Conservation (phyloP, 306 rosid species). For the Morella rubra region DNA sequence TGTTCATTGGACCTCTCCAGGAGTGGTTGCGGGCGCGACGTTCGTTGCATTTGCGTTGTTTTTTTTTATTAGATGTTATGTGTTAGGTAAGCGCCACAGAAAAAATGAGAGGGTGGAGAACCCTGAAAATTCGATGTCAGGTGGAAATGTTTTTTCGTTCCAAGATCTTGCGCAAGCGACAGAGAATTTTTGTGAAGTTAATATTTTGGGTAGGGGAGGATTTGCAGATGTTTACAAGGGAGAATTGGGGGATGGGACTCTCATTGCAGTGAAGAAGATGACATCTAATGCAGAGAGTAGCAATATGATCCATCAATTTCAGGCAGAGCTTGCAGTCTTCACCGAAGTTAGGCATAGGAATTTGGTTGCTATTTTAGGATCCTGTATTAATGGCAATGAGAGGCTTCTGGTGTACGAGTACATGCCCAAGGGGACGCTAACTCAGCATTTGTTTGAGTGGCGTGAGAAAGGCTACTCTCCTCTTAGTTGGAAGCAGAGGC, state of each 20-base stretch:
- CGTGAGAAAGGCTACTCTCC: slow-evolving; percentile 53
- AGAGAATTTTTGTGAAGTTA: slow-evolving; percentile 61
- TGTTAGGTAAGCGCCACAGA: slow-evolving; percentile 40
- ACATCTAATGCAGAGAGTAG: slow-evolving; percentile 52
- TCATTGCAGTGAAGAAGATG: slow-evolving; percentile 88
- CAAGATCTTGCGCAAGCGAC: slow-evolving; percentile 69
- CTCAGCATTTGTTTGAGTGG: slow-evolving; percentile 77
- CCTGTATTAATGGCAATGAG: slow-evolving; percentile 79
- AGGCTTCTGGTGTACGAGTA: slow-evolving; percentile 84
- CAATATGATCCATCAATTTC: slow-evolving; percentile 73
- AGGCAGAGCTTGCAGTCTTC: slow-evolving; percentile 79
- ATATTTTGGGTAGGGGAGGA: slow-evolving; percentile 87
- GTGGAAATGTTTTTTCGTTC: slow-evolving; percentile 75
- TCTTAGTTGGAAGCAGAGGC: slow-evolving; percentile 82
- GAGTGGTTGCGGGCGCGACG: slow-evolving; percentile 62
- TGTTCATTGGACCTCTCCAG: slow-evolving; percentile 35
- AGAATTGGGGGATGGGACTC: slow-evolving; percentile 75
- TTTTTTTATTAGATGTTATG: slow-evolving; percentile 59
- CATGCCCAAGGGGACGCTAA: slow-evolving; percentile 89
- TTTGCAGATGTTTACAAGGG: slow-evolving; percentile 89
- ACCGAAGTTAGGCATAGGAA: slow-evolving; percentile 77
- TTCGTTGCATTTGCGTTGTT: slow-evolving; percentile 48
- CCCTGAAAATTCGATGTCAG: slow-evolving; percentile 55
- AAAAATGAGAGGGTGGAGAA: slow-evolving; percentile 60
- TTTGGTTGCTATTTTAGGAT: slow-evolving; percentile 82